These are phyloP conservation scores for Plenodomus biglobosus DNA, from an alignment of 2,329 filamentous ascomycete species.

Conservation along the genomic window DNA sequence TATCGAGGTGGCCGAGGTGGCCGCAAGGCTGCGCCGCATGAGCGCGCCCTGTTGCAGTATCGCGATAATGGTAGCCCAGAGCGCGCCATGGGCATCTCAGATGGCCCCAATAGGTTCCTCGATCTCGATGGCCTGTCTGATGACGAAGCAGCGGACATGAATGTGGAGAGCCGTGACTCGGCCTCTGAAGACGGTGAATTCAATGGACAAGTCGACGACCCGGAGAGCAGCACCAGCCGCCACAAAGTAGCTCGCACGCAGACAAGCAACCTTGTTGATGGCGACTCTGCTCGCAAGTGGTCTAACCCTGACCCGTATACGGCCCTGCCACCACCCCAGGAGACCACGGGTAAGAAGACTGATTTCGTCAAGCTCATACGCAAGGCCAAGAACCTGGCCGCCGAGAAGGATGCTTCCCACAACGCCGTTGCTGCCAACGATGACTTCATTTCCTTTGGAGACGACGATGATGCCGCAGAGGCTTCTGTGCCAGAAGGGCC, in stretches of 20 bases:
- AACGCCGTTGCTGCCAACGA: conserved; percentile 55
- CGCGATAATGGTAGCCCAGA: conserved; percentile 48
- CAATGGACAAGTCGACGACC: neutral
- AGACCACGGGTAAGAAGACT: conserved; percentile 69
- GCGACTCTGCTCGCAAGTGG: conserved; percentile 68
- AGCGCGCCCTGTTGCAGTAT: conserved; percentile 49
- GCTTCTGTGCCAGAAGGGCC: conserved; percentile 1
- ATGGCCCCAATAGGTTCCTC: conserved; percentile 46
- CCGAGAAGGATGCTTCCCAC: conserved; percentile 57
- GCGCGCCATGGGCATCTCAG: conserved; percentile 48
- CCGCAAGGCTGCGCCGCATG: conserved; percentile 44
- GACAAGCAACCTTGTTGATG: conserved; percentile 24
- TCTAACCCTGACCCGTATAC: conserved; percentile 96
- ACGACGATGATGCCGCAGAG: conserved; percentile 20
- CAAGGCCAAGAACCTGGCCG: conserved; percentile 71
- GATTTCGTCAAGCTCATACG: conserved; percentile 91
- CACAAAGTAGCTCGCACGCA: conserved; percentile 29
- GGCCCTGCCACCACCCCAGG: conserved; percentile 76
- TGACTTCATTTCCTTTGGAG: conserved; percentile 88
- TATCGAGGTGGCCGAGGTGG: too few relatives aligned
- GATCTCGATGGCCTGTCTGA: conserved; percentile 45
- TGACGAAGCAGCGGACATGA: conserved; percentile 40
- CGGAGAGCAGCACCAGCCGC: conserved; percentile 15
- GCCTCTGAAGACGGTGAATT: conserved; percentile 14
- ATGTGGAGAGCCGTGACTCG: conserved; percentile 29